Percentiles rank a stretch among this genome's conserved stretches.
Conservation (phyloP, 495 filamentous ascomycete genomes). For the Penicillium arizonense region DNA sequence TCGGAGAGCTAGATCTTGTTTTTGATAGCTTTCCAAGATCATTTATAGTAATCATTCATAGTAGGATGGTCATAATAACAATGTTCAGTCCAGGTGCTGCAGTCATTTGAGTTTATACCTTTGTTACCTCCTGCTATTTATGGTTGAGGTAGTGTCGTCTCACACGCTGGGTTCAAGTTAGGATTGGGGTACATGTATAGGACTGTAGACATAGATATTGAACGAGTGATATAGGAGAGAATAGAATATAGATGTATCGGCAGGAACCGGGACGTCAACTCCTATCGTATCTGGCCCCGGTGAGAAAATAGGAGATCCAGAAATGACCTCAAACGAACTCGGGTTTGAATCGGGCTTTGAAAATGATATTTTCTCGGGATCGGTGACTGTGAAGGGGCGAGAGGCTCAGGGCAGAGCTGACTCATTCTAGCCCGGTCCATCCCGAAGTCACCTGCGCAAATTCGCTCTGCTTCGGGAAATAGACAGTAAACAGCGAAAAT, state of each 20-base stretch:
- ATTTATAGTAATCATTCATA: no score
- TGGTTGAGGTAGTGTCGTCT: no score
- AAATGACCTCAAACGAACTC: not conserved
- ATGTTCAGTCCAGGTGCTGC: no score
- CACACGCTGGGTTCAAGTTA: no score
- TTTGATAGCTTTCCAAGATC: not conserved
- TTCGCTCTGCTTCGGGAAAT: constrained; percentile 5
- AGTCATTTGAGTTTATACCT: no score
- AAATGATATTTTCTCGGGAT: constrained; percentile 30
- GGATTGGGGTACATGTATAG: no score
- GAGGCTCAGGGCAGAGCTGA: constrained; percentile 4
- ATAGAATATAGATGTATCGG: constrained; percentile 2
- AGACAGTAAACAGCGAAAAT: not conserved
- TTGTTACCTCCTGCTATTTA: no score
- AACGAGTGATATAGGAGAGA: no score
- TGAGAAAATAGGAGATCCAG: constrained; percentile 7
- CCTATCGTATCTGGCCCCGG: constrained; percentile 7
- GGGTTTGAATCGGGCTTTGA: not conserved
- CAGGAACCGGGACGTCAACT: constrained; percentile 3
- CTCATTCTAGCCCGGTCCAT: constrained; percentile 20
- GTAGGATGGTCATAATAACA: no score
- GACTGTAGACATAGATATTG: no score
- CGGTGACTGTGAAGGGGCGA: constrained; percentile 9
- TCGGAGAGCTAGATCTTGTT: constrained; percentile 1
- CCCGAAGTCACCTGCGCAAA: constrained; percentile 32